Evolutionary conservation across 345 rosid species (phyloP), one percentile per base, ranked within the genome.

Genomic region (Eucalyptus fibrosa): DNA sequence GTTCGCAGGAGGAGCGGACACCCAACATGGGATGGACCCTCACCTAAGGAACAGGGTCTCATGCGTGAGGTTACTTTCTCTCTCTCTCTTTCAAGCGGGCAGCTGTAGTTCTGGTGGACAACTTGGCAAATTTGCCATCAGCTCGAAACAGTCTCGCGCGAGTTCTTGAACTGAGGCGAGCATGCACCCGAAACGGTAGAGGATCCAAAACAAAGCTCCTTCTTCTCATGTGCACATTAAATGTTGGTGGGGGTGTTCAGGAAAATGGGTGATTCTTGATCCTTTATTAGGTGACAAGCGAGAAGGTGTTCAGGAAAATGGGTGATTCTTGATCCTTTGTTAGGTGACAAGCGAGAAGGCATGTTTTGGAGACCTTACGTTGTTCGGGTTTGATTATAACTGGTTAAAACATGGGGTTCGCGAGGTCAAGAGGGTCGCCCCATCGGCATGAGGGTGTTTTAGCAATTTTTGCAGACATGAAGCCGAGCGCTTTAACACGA

Each of bases 1-100:
- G 87, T 89, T 88, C 93, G 93, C 94, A 88, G 85, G 30, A n/a
- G 62, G 30, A 11, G 62, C 42, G 30, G 62, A 86, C 88, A 32
- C 30, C n/a, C 65, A 86, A 86, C 88, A 17, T 86, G 88, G 30
- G 45, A 32, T 53, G 88, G 88, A 32, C 88, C 87, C 55, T 49
- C 44, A 30, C 85, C 85, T 77, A 5, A 3, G 59, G 55, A 86
- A n/a, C 87, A 30, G 44, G 60, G 26, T 50, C 62, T 47, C 37
- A 15, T 30, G 23, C 23, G 53, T 65, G 77, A 85, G 55, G 12
- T 86, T 24, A 50, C 60, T 50, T 16, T 86, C 44, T 69, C 42
- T 86, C 56, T 86, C 56, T 32, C 87, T 47, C 23, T 86, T 19
- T 30, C 53, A 49, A 40, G 83, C 42, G 47, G 47, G 47, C 83